Evolutionary conservation across 163 green algal species (phyloP), one percentile per base, ranked within the genome.

Genomic region (Trebouxia gelatinosa): DNA sequence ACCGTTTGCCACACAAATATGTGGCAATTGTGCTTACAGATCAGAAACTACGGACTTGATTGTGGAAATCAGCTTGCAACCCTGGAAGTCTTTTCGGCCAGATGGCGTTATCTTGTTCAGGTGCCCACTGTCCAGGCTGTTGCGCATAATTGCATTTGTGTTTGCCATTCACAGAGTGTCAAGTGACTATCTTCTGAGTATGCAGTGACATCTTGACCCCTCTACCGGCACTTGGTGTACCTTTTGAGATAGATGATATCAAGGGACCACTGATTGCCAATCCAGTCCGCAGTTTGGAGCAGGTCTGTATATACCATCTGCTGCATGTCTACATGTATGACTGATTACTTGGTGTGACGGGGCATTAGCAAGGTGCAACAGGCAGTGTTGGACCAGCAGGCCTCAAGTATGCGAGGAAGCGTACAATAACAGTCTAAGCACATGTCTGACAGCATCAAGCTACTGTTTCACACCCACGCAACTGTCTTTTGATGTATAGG

Each of bases 101-200:
- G 95, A 98, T 77, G 94, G 95, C n/a, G 92, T 98, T 51, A 99
- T 99, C 78, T 82, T 99, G 11, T 99, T 99, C 89, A 89, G 85
- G 82, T 86, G 51, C 6, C 32, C 79, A 23, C 38, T 70, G 29
- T 26, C 29, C 61, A 70, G 61, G 26, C 3, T 19, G 19, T 6
- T 26, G 61, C 32, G 61, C 61, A 26, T 70, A 19, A 2, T 16
- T 2, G 61, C 16, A 61, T 16, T 51, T 77, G 26, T 77, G 66
- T 34, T 68, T 17, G 23, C 57, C 2, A 38, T 0, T 32, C 16
- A 59, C 39, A 80, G 2, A 11, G 2, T 76, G 32, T 46, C 40
- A 37, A 5, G 26, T 77, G 43, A 62, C 17, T 34, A 6, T 28
- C 46, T 29, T 17, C 26, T 21, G 75, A 32, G 57, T 23, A 13